These are phyloP conservation scores for Ascochyta viciae-villosae DNA, from an alignment of 2,329 filamentous ascomycete genomes.

Conservation along the genomic window DNA sequence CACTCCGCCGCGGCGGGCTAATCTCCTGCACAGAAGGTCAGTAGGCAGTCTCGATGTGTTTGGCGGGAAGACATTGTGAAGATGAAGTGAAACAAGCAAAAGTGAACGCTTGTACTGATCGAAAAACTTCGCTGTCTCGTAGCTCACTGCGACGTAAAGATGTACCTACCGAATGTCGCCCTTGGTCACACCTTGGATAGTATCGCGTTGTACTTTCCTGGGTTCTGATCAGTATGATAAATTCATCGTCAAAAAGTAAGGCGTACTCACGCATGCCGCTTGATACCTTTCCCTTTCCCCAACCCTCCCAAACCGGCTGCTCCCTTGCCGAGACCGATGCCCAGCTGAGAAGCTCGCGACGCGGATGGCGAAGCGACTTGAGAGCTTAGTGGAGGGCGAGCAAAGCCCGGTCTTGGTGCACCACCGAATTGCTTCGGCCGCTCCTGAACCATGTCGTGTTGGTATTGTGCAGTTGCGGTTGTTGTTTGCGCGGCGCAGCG, in stretches of 20 bases:
- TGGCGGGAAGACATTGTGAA: neutral
- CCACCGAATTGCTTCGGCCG: constrained; percentile 14
- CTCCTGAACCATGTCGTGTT: constrained; percentile 10
- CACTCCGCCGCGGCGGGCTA: constrained; percentile 78
- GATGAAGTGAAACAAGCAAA: neutral
- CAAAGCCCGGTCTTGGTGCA: constrained; percentile 6
- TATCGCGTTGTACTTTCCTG: constrained; percentile 45
- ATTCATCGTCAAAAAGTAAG: neutral
- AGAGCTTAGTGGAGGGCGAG: neutral
- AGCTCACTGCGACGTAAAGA: neutral
- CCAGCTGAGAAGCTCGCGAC: constrained; percentile 22
- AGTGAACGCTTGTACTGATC: neutral
- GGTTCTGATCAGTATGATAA: constrained; percentile 9
- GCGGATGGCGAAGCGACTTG: neutral
- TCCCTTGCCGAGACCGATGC: constrained; percentile 31
- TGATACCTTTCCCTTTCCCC: constrained; percentile 28
- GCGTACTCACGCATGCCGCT: constrained; percentile 35
- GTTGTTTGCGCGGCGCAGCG: neutral
- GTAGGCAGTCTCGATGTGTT: neutral
- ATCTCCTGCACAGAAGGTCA: constrained; percentile 55
- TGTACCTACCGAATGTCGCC: constrained; percentile 42
- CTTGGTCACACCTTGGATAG: constrained; percentile 42
- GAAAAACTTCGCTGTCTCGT: neutral
- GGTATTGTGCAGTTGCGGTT: constrained; percentile 2
- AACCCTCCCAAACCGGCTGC: constrained; percentile 25